Base-by-base conservation (phyloP, 108 stramenopile genomes). In the Bacterosira constricta region DNA sequence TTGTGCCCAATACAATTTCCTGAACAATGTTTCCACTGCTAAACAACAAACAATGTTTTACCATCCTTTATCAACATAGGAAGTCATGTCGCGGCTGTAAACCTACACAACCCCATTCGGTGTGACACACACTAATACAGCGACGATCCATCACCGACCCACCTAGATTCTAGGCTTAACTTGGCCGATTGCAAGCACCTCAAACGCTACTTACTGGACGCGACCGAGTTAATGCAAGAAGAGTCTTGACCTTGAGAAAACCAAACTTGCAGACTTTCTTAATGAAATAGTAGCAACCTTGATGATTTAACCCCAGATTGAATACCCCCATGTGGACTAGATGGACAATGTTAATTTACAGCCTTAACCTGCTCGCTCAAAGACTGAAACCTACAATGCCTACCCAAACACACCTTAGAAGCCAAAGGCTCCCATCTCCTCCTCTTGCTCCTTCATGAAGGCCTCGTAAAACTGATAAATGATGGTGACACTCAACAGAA, bases 401-500 rank as follows among this genome's bases (percentile, higher is more conserved):
- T n/a, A n/a, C n/a, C n/a, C n/a, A n/a, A n/a, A n/a, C n/a, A n/a
- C n/a, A n/a, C n/a, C n/a, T 47, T 77, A 77, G 37, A 77, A 77
- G 3, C 76, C 76, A 77, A 77, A 77, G 8, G 76, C 76, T 12
- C 76, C 76, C 73, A 74, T 65, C 63, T 77, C 76, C 76, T 77
- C 76, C 27, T 27, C 23, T 54, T 63, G 67, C 71, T 96, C 94
- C 91, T 95, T 96, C 41, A 89, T 75, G 60, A 98, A 96, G 38
- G 92, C 91, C 83, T 98, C 96, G 79, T 95, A 96, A 69, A 96
- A 95, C 79, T 96, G 93, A 86, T 97, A 98, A 76, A 99, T 97
- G 79, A 99, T 99, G 36, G 98, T 99, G 41, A 99, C 99, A n/a
- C 91, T 89, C 53, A 99, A 79, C 61, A 99, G 80, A 70, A 99